These are phyloP conservation scores for Cornus kousa DNA, from an alignment of 148 eudicot species.

Conservation along the genomic window DNA sequence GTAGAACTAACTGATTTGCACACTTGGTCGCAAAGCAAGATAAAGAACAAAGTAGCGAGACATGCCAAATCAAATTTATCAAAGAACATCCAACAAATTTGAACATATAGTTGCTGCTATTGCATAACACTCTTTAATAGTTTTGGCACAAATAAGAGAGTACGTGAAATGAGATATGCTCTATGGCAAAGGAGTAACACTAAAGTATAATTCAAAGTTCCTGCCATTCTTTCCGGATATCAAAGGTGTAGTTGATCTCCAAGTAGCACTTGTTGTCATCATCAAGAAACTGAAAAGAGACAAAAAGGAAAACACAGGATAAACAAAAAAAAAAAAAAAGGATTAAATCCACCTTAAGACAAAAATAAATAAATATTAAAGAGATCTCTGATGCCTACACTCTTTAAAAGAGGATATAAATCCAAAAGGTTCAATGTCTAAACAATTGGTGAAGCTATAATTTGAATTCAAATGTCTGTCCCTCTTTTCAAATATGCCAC, in stretches of 20 bases:
- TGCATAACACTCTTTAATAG: neutral
- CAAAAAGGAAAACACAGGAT: neutral
- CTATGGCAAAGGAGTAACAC: neutral
- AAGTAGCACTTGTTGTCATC: slow-evolving; percentile 80
- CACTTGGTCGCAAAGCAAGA: slow-evolving; percentile 2
- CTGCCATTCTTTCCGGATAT: slow-evolving; percentile 72
- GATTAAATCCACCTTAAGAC: no score
- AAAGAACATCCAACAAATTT: neutral
- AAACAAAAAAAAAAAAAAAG: neutral
- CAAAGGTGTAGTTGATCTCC: slow-evolving; percentile 77
- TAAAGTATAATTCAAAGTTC: neutral
- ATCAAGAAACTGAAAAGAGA: slow-evolving; percentile 58
- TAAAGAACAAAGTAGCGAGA: neutral
- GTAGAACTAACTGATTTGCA: neutral
- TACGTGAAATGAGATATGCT: no score
- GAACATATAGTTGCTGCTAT: slow-evolving; percentile 5
- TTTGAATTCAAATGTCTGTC: slow-evolving; percentile 11
- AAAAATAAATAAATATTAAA: neutral
- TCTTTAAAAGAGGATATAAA: neutral
- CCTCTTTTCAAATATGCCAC: neutral
- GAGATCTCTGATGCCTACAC: neutral
- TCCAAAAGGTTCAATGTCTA: neutral
- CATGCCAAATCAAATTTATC: slow-evolving; percentile 3
- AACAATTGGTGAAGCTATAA: neutral
- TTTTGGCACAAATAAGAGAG: neutral